phyloP scores from a whole-genome alignment of 2,329 filamentous ascomycete species.

The Pseudonectria foliicola region DNA sequence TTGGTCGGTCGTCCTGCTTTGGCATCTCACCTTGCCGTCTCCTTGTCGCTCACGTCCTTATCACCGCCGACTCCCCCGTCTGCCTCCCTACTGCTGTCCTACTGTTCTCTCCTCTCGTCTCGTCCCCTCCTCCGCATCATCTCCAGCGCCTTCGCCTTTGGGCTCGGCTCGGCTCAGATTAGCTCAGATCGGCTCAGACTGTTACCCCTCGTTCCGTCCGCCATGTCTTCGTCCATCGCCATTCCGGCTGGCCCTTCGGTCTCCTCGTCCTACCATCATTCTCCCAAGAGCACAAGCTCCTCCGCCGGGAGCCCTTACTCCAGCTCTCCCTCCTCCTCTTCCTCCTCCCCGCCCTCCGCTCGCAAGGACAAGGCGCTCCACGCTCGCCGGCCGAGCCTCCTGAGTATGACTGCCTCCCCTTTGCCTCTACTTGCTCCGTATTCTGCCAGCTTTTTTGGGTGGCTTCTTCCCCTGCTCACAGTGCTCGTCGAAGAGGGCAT shows the following conservation, averaged over 20 bases:
- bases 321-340: constrained; percentile 42
- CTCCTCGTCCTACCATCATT: constrained; percentile 29
- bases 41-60: neutral
- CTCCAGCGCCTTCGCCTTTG: no score
- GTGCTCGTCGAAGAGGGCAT: neutral
- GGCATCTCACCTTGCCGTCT: no score
- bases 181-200: constrained; percentile 2
- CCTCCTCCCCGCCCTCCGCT: constrained; percentile 48
- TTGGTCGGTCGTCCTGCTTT: neutral
- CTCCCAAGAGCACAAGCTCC: constrained; percentile 39
- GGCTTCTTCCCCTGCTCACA: neutral
- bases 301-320: constrained; percentile 37
- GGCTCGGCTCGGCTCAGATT: constrained; percentile 5
- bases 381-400: constrained; percentile 51
- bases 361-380: constrained; percentile 45
- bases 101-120: constrained; percentile 1
- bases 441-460: no score
- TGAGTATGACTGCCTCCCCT: constrained; percentile 39
- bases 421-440: no score
- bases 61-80: neutral
- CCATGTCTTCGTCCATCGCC: constrained; percentile 62
- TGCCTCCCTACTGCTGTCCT: constrained; percentile 16
- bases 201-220: constrained; percentile 12
- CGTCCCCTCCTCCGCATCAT: no score
- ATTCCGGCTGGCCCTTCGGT: constrained; percentile 47